Percentiles rank a stretch among this genome's conserved stretches.
Conservation (phyloP, 208 protist genomes). For the Wallacemonas sp. region DNA sequence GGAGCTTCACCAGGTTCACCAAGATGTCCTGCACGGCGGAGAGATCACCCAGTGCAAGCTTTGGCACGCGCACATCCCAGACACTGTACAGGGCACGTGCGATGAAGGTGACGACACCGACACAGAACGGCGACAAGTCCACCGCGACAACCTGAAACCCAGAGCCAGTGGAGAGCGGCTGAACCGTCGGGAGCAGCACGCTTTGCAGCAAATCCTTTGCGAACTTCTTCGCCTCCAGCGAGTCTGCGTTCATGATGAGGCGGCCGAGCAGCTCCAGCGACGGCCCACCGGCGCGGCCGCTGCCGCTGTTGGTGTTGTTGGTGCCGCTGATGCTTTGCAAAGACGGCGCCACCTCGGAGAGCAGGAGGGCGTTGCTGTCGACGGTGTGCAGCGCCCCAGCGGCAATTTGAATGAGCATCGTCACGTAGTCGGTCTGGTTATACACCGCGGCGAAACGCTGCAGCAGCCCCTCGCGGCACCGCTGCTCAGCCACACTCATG, state of each 20-base stretch:
- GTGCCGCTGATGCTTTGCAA: slow-evolving; percentile 13
- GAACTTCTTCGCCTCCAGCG: slow-evolving; percentile 50
- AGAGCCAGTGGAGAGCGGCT: slow-evolving; percentile 31
- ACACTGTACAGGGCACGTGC: slow-evolving; percentile 67
- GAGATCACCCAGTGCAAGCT: slow-evolving; percentile 30
- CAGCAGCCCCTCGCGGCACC: slow-evolving; percentile 63
- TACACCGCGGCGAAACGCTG: slow-evolving; percentile 73
- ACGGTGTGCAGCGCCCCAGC: slow-evolving; percentile 32
- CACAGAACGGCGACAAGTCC: slow-evolving; percentile 71
- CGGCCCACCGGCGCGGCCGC: too few relatives aligned
- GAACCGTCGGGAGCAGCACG: slow-evolving; percentile 51
- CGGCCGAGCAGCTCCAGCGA: slow-evolving; percentile 57
- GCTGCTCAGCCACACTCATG: slow-evolving; percentile 39
- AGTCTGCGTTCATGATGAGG: slow-evolving; percentile 39
- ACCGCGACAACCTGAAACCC: slow-evolving; percentile 41
- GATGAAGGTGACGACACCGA: slow-evolving; percentile 54
- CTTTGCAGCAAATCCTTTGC: slow-evolving; percentile 68
- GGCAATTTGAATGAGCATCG: slow-evolving; percentile 91
- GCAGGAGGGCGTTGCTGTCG: slow-evolving; percentile 11
- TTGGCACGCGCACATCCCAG: slow-evolving; percentile 58
- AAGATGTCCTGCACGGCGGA: slow-evolving; percentile 29
- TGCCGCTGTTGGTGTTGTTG: too few relatives aligned
- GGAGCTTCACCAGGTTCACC: slow-evolving; percentile 22
- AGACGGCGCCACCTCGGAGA: slow-evolving; percentile 5
- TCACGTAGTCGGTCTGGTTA: slow-evolving; percentile 70